These are phyloP conservation scores for Fusarium staphyleae DNA, from an alignment of 2,329 filamentous ascomycete species.

Conservation along the genomic window DNA sequence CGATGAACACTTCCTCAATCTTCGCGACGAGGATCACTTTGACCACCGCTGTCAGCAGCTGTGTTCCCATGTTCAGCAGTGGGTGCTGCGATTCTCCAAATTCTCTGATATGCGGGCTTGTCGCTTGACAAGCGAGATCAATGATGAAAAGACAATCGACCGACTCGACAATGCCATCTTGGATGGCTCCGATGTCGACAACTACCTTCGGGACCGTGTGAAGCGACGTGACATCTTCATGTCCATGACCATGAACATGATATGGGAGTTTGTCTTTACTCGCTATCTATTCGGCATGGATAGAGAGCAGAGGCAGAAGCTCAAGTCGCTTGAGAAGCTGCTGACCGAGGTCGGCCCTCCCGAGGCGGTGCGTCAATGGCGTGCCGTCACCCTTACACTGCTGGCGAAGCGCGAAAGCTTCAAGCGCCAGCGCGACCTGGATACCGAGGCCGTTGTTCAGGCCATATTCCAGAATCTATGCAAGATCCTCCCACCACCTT, in stretches of 20 bases:
- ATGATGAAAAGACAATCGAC: constrained; percentile 91
- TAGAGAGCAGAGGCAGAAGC: constrained; percentile 93
- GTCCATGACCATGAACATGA: constrained; percentile 98
- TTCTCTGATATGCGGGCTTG: constrained; percentile 93
- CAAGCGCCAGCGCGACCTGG: constrained; percentile 79
- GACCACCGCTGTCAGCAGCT: constrained; percentile 92
- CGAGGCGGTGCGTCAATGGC: constrained; percentile 95
- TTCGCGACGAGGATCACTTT: constrained; percentile 93
- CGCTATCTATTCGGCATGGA: constrained; percentile 99
- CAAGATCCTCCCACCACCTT: constrained; percentile 85
- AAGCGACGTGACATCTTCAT: constrained; percentile 94
- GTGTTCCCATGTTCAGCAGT: constrained; percentile 95
- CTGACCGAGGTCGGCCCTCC: constrained; percentile 86
- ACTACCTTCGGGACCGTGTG: constrained; percentile 86
- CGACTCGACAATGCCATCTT: constrained; percentile 93
- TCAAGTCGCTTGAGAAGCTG: constrained; percentile 94
- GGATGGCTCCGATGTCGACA: constrained; percentile 91
- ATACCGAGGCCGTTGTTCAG: constrained; percentile 95
- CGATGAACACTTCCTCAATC: constrained; percentile 76
- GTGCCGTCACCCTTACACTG: constrained; percentile 90
- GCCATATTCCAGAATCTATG: constrained; percentile 82
- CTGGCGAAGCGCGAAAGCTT: constrained; percentile 84
- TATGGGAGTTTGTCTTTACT: constrained; percentile 99
- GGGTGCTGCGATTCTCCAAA: constrained; percentile 97
- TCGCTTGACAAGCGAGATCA: constrained; percentile 81